These are phyloP conservation scores for Colletotrichum noveboracense DNA, from an alignment of 2,329 filamentous ascomycete genomes.

Conservation along the genomic window DNA sequence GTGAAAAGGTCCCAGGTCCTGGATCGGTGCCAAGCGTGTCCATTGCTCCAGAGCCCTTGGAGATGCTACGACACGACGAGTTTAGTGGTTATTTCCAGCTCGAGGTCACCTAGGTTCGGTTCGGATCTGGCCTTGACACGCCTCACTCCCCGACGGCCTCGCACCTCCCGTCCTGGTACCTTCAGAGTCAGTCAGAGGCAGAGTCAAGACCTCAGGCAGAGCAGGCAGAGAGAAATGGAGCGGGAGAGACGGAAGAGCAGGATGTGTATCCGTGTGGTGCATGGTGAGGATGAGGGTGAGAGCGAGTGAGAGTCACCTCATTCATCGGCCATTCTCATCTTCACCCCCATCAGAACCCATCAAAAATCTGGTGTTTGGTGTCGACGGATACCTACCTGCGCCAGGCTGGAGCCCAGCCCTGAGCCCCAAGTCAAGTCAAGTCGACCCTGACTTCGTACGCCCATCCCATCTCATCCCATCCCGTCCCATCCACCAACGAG, in stretches of 20 bases:
- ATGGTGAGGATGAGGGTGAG: not conserved
- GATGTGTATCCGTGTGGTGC: not conserved
- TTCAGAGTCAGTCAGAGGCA: not conserved
- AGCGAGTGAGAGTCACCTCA: not conserved
- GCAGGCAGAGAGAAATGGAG: not conserved
- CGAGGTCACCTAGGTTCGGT: not conserved
- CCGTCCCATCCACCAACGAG: not conserved
- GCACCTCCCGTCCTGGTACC: not conserved
- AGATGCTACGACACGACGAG: not conserved
- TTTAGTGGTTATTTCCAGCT: not conserved
- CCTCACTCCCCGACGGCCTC: not conserved
- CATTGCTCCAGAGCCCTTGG: not conserved
- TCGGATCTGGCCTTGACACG: not conserved
- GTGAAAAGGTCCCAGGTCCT: not conserved
- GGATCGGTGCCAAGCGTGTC: not conserved
- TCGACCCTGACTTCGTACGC: not conserved
- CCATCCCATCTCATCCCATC: not conserved
- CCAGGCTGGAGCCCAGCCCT: not conserved
- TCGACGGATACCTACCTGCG: not conserved
- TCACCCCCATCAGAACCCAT: not conserved
- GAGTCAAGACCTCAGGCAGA: not conserved
- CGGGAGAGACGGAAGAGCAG: not conserved
- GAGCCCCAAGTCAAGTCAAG: not conserved
- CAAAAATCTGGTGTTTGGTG: not conserved
- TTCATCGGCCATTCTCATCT: not conserved